Evolutionary conservation across 176 grass and related monocot genomes (phyloP), one percentile per base, ranked within the genome.

Genomic region (Carex cristatella): DNA sequence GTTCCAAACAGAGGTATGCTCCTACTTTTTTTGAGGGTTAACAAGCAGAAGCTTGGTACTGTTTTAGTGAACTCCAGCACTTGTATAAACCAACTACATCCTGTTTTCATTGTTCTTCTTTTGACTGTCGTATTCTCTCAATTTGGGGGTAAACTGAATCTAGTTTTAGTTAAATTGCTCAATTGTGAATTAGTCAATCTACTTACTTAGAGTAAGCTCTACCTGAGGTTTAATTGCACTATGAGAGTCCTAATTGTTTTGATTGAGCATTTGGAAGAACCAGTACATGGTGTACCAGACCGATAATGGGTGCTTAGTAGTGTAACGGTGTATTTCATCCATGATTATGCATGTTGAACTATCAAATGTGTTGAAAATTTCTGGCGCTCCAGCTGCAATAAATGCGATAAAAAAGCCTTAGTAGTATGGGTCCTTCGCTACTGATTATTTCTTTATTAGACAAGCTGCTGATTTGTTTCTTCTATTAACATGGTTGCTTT

Each of bases 1-100:
- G 84, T 99, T 99, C 62, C 93, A 99, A 61, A 99, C 93, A 54
- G 96, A 99, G 93, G 96, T 95, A 85, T 65, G 14, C 38, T 65
- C 54, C 66, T 55, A n/a, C 59, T 40, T 33, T 10, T 53, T 60
- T 51, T 56, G 38, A 74, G 33, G 14, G 13, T 68, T 68, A 35
- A 35, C 32, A 14, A 68, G 33, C 33, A 69, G 13, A 16, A 69
- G 32, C 37, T 69, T 76, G 46, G 2, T 31, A 5, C 10, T 14
- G 48, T 76, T 75, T 76, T 77, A 33, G 10, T 78, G 53, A 78
- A 57, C 12, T 56, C 11, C 6, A 57, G 28, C 74, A 78, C 74
- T 55, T 16, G 51, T 53, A 78, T 33, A 10, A 71, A 16, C 72
- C 11, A 76, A 76, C 3, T 76, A 8, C 46, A 84, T 81, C 51